Evolutionary conservation across 768 basidiomycete genomes (phyloP).

Genomic region (Pleurotus platypus): DNA sequence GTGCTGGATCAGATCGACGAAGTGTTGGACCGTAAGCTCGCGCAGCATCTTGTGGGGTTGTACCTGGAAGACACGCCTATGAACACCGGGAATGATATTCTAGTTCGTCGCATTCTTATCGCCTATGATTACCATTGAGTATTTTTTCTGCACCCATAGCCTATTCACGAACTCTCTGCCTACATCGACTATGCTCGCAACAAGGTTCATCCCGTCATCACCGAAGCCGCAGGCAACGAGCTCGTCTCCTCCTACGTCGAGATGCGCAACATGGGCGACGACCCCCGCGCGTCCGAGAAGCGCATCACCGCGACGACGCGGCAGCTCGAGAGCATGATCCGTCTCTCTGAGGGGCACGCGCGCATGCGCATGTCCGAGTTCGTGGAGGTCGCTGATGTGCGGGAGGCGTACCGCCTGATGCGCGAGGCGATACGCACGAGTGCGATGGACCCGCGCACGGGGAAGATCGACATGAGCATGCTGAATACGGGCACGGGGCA

Average conservation of each 20-base stretch:
- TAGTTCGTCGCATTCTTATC: conserved; percentile 48
- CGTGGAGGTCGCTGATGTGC: conserved; percentile 85
- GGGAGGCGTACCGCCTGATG: conserved; percentile 93
- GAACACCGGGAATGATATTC: conserved; percentile 60
- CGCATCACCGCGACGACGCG: conserved; percentile 98
- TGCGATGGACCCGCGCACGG: conserved; percentile 94
- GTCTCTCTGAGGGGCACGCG: conserved; percentile 93
- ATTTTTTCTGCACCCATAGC: conserved; percentile 39
- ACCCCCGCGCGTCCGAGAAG: conserved; percentile 83
- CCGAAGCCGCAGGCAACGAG: conserved; percentile 78
- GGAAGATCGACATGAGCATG: conserved; percentile 95
- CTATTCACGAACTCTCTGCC: conserved; percentile 84
- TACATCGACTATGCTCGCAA: conserved; percentile 93
- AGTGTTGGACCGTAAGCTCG: conserved; percentile 75
- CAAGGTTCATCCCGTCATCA: conserved; percentile 81
- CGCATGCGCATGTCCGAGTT: conserved; percentile 90
- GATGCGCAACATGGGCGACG: conserved; percentile 88
- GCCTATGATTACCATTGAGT: background rate
- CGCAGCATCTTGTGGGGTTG: conserved; percentile 88
- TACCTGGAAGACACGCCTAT: conserved; percentile 90
- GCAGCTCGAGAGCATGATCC: conserved; percentile 96
- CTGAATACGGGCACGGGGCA: conserved; percentile 91
- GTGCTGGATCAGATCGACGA: conserved; percentile 96
- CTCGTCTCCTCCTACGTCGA: conserved; percentile 90
- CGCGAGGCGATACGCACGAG: conserved; percentile 92